phyloP scores from a whole-genome alignment of 2,329 filamentous ascomycete species.

The Aspergillus persii region DNA sequence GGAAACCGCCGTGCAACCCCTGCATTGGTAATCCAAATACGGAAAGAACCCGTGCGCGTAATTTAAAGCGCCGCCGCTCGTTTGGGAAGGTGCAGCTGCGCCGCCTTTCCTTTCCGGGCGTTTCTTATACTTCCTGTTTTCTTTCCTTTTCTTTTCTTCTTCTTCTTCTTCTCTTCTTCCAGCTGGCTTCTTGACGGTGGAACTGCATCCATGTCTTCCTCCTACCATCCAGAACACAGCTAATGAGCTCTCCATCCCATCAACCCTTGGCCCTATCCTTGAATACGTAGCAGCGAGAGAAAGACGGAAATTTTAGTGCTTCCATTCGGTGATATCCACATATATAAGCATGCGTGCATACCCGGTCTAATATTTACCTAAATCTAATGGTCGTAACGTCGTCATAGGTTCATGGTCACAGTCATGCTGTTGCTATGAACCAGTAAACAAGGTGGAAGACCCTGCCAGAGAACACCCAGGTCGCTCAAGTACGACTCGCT shows the following conservation, averaged over 20 bases:
- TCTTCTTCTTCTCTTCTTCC: no score
- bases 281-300: background rate
- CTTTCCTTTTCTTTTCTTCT: no score
- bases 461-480: constrained; percentile 74
- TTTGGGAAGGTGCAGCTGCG: background rate
- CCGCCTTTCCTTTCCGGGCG: no score
- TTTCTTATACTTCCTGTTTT: no score
- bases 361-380: background rate
- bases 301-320: background rate
- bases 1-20: no score
- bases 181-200: no score
- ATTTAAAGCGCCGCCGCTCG: no score
- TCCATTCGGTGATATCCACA: background rate
- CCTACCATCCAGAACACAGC: no score
- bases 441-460: constrained; percentile 71
- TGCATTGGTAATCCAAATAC: background rate
- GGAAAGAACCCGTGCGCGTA: no score
- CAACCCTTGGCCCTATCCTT: background rate
- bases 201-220: no score
- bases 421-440: constrained; percentile 90
- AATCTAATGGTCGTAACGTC: constrained; percentile 3
- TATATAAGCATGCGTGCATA: background rate
- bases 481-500: constrained; percentile 74
- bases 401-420: constrained; percentile 57
- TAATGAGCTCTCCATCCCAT: background rate